phyloP scores from a whole-genome alignment of 2,329 filamentous ascomycete genomes.

The Sporothrix protearum region DNA sequence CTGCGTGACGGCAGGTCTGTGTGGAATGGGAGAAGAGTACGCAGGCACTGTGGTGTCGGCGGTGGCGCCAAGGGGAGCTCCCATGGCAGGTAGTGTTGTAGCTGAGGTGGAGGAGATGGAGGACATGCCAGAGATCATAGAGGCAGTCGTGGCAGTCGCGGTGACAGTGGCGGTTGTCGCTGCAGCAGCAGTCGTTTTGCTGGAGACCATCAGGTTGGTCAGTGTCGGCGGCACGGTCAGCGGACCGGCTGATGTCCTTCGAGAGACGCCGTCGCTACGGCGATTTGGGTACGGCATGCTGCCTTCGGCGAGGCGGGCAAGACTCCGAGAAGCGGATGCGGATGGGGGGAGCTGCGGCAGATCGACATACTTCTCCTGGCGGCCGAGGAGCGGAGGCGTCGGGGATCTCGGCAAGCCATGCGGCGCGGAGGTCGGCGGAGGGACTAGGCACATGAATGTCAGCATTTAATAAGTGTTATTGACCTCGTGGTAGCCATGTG shows the following conservation, averaged over 20 bases:
- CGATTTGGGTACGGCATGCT: slow-evolving; percentile 44
- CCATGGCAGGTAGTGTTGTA: not conserved
- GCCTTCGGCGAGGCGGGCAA: slow-evolving; percentile 47
- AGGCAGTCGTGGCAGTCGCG: slow-evolving; percentile 30
- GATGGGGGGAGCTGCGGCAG: slow-evolving; percentile 49
- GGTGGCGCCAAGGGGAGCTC: not conserved
- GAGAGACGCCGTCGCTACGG: slow-evolving; percentile 44
- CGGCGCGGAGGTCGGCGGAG: slow-evolving; percentile 47
- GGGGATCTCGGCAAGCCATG: slow-evolving; percentile 54
- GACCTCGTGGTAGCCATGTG: not conserved
- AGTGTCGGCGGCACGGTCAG: slow-evolving; percentile 28
- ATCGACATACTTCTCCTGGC: slow-evolving; percentile 49
- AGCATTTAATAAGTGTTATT: not conserved
- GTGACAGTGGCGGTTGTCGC: slow-evolving; percentile 27
- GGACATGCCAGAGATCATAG: slow-evolving; percentile 23
- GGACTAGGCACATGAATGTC: slow-evolving; percentile 38
- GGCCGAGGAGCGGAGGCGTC: slow-evolving; percentile 41
- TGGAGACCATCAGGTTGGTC: slow-evolving; percentile 24
- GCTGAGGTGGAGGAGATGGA: not conserved
- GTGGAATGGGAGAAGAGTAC: not conserved
- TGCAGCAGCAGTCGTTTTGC: slow-evolving; percentile 22
- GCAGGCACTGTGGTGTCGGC: not conserved
- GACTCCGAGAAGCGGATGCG: slow-evolving; percentile 53
- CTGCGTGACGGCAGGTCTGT: not conserved
- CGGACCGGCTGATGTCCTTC: slow-evolving; percentile 41